Evolutionary conservation across 106 monocot species (phyloP), one percentile per base, ranked within the genome.

Genomic region (Dendrobium catenatum): DNA sequence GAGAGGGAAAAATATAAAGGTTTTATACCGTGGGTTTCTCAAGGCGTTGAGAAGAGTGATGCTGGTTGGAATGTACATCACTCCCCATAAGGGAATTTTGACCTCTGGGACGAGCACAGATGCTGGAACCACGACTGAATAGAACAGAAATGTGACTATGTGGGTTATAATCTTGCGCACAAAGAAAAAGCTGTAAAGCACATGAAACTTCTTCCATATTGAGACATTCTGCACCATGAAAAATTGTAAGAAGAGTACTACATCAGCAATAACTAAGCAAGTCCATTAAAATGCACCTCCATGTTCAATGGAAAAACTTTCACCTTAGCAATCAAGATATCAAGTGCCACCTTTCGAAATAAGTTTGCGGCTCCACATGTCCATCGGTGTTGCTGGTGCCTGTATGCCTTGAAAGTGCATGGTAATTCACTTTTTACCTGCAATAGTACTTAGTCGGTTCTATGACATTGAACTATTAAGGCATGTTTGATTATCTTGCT

Each of bases 131-230:
- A 86, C 44, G n/a, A 83, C 55, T 48, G 80, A 80, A 56, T 83
- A 86, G 77, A 86, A 82, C 9, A 70, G 41, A 75, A 86, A 86
- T 24, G 86, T 83, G 68, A 86, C 80, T 0, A 83, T 80, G 48
- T 83, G 81, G 17, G 73, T 41, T 78, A 85, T 22, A 49, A 85
- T 85, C 78, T 72, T 85, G 48, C 81, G 77, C 6, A 81, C 81
- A 9, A 85, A 59, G 85, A 85, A 85, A 46, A 85, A 85, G 48
- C 81, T 85, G 37, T 85, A 85, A 27, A 85, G 77, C 78, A 85
- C 42, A 74, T 78, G 55, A 22, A 85, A 16, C 58, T 85, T 85
- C 81, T 80, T 78, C 82, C 76, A 82, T 59, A 67, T 20, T 19
- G 77, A 77, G 27, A 77, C 82, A 27, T 77, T 76, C 82, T 82